Evolutionary conservation across 495 filamentous ascomycete species (phyloP).

Genomic region (Aspergillus mulundensis): DNA sequence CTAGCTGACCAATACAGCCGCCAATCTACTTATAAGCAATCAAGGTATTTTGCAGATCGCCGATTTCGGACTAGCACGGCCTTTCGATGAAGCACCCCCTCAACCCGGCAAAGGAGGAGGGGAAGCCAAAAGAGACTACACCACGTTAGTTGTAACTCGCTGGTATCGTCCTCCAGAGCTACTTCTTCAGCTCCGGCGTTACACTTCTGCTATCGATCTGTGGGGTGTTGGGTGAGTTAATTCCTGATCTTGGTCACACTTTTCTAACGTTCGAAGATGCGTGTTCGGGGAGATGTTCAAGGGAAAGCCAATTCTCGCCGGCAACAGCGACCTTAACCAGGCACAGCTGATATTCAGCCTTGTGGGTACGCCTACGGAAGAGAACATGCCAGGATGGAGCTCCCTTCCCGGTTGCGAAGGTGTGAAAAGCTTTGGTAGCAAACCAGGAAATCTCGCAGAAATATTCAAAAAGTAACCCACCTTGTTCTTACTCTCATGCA

Average conservation of each 20-base stretch:
- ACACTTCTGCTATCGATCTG: constrained; percentile 95
- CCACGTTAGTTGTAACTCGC: constrained; percentile 86
- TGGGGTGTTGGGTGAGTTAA: constrained; percentile 84
- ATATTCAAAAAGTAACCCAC: constrained; percentile 62
- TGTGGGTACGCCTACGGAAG: constrained; percentile 85
- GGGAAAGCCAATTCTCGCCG: constrained; percentile 86
- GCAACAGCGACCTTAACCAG: constrained; percentile 84
- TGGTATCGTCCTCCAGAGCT: constrained; percentile 98
- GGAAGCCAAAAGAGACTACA: constrained; percentile 86
- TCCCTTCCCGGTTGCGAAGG: constrained; percentile 75
- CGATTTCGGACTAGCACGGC: constrained; percentile 91
- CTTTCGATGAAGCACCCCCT: constrained; percentile 84
- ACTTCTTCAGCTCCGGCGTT: constrained; percentile 75
- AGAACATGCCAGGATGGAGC: constrained; percentile 91
- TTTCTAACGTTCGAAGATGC: constrained; percentile 53
- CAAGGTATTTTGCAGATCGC: constrained; percentile 91
- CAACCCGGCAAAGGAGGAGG: constrained; percentile 76
- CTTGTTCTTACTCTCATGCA: not conserved
- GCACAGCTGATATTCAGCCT: constrained; percentile 87
- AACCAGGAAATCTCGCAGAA: constrained; percentile 61
- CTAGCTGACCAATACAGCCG: constrained; percentile 53
- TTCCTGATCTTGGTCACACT: constrained; percentile 15
- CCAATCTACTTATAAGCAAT: constrained; percentile 96
- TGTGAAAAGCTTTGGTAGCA: constrained; percentile 59
- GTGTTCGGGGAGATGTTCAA: constrained; percentile 99